Percentiles rank a stretch among this genome's conserved stretches.
These are phyloP conservation scores for Solanum habrochaites DNA, from an alignment of 257 asterid species.

Conservation along the genomic window DNA sequence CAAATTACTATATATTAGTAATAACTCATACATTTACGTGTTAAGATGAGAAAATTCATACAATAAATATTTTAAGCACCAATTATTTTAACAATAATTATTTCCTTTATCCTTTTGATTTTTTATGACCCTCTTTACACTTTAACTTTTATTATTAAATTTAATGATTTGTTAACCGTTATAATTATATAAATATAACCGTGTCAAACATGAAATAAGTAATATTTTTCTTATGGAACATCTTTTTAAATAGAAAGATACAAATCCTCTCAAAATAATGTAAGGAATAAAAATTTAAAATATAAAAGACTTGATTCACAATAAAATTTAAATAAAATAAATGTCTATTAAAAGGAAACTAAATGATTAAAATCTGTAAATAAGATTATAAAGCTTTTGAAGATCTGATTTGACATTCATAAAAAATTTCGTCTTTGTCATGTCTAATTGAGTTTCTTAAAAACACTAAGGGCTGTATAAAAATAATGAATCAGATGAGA, in stretches of 20 bases:
- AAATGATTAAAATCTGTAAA: not conserved
- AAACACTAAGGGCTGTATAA: not conserved
- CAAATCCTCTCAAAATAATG: not conserved
- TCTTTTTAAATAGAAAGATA: not conserved
- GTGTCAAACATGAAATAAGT: not conserved
- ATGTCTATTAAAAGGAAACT: not conserved
- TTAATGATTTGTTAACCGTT: not conserved
- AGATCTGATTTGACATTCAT: not conserved
- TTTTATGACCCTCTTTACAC: not conserved
- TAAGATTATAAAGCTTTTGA: not conserved
- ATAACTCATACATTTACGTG: not conserved
- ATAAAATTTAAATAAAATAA: not conserved
- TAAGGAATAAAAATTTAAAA: not conserved
- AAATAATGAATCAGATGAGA: not conserved
- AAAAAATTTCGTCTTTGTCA: not conserved
- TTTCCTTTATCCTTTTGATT: not conserved
- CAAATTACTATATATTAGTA: no score
- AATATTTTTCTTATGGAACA: not conserved
- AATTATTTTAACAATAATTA: no score
- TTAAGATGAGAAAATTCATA: not conserved
- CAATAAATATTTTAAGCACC: not conserved
- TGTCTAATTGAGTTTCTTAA: not conserved
- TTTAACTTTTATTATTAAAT: no score
- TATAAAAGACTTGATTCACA: not conserved
- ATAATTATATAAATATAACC: no score